Evolutionary conservation across 129 eudicot genomes (phyloP).

Genomic region (Heracleum sosnowskyi): DNA sequence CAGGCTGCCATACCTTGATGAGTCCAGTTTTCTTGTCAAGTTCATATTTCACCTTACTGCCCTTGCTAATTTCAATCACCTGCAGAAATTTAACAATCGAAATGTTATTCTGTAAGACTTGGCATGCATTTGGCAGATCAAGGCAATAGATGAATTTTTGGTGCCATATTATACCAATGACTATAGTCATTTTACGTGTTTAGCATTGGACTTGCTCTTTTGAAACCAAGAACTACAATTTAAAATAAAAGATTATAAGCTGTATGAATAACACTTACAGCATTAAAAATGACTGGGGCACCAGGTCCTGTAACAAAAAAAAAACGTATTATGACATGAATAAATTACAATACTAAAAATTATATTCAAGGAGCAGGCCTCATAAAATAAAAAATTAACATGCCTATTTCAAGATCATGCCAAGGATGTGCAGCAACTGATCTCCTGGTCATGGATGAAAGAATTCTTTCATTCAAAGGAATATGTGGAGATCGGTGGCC

Average conservation of each 20-base stretch:
- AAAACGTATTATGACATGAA: conserved; percentile 13
- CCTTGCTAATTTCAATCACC: conserved; percentile 92
- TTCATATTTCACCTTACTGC: conserved; percentile 93
- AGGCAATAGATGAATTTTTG: no score
- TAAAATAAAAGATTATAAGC: not conserved
- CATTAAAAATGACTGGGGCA: conserved; percentile 68
- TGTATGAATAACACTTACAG: conserved; percentile 39
- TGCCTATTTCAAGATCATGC: conserved; percentile 97
- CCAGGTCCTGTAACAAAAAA: conserved; percentile 69
- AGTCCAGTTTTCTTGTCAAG: conserved; percentile 92
- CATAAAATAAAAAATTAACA: not conserved
- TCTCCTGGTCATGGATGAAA: conserved; percentile 80
- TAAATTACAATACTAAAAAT: not conserved
- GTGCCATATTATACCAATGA: no score
- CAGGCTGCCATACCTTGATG: conserved; percentile 50
- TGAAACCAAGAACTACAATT: not conserved
- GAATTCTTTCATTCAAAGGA: conserved; percentile 74
- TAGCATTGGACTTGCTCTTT: no score
- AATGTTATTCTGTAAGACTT: not conserved
- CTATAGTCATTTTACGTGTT: no score
- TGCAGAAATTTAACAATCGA: conserved; percentile 14
- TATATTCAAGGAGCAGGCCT: not conserved
- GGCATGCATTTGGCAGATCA: not conserved
- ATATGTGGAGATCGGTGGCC: conserved; percentile 30
- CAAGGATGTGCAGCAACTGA: conserved; percentile 96